Evolutionary conservation across 192 early-diverging fungal genomes (phyloP).

Genomic region (Coemansia sp.): DNA sequence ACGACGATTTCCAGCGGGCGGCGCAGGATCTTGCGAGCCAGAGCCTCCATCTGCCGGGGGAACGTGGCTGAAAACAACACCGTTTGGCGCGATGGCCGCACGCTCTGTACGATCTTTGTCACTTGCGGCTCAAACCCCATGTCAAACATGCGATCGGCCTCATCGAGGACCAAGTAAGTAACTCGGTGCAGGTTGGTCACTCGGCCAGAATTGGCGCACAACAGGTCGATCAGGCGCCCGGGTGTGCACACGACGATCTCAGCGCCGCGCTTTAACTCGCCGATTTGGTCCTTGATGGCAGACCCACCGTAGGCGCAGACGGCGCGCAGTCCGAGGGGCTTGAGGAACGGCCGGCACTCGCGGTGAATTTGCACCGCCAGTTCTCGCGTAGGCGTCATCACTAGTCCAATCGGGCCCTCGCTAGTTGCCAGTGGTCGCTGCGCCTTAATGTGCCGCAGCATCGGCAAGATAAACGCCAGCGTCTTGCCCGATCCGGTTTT

Average conservation of each 20-base stretch:
- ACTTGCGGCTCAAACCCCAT: constrained; percentile 99
- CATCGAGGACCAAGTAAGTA: constrained; percentile 96
- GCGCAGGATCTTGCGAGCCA: constrained; percentile 90
- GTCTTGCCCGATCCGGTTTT: constrained; percentile 96
- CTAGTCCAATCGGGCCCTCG: constrained; percentile 84
- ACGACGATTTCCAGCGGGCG: constrained; percentile 95
- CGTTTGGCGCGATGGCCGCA: constrained; percentile 85
- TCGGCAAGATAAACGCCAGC: constrained; percentile 90
- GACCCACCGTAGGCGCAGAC: constrained; percentile 92
- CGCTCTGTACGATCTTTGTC: constrained; percentile 92
- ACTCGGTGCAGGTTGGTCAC: constrained; percentile 88
- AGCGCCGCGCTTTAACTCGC: constrained; percentile 85
- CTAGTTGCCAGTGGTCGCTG: constrained; percentile 76
- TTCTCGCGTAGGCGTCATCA: constrained; percentile 94
- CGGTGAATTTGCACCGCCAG: constrained; percentile 92
- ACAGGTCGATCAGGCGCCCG: constrained; percentile 86
- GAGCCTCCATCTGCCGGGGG: constrained; percentile 93
- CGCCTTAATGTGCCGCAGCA: constrained; percentile 95
- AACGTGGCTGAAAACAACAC: constrained; percentile 96
- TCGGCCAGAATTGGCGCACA: constrained; percentile 84
- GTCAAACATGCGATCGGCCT: constrained; percentile 98
- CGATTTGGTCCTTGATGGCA: constrained; percentile 87
- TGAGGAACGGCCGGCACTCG: constrained; percentile 90
- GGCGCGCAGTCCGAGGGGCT: constrained; percentile 80
- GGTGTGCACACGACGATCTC: constrained; percentile 95